Evolutionary conservation across 176 grass and related monocot genomes (phyloP), one percentile per base, ranked within the genome.

Genomic region (maize (Zea mays)): DNA sequence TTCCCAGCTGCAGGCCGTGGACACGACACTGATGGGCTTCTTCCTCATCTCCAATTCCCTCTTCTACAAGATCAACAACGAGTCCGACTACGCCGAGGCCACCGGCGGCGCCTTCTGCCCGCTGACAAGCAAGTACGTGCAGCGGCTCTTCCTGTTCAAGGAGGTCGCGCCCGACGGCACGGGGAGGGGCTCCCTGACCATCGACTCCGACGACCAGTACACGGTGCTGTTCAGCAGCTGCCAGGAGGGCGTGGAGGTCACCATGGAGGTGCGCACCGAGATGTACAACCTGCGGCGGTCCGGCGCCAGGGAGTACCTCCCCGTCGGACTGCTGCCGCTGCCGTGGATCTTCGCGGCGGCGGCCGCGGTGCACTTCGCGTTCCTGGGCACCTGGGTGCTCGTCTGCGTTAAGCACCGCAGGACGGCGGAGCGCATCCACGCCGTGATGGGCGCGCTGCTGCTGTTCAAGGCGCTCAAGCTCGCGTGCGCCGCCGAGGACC

Each of bases 391-490:
- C 17, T 93, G 90, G 90, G 16, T 16, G 15, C 67, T 10, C 19
- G 46, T 65, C 1, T 93, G 86, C 73, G 33, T 10, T 3, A 78
- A 9, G 62, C 72, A 89, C 55, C 67, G 84, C 4, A 20, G 63
- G 17, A 67, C 90, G 14, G 84, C 75, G 0, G 87, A 82, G 61
- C 66, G 79, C 49, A 87, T 90, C 77, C 90, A 90, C 69, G 46
- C 52, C 8, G 63, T 87, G 2, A 89, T 93, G 87, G 69, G 17
- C 21, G 90, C 87, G 81, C 68, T 93, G 73, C 87, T 90, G 42
- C 81, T 93, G 77, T 93, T 93, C 90, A 89, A 89, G 90, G 87
- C 72, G 68, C 87, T 90, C 15, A 93, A 90, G 73, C 57, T 93
- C 35, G 77, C 75, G 42, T 89, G 90, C 74, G 87, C 87, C 8